Conservation (phyloP, 2,329 filamentous ascomycete species). For the Microthyrium microscopicum region DNA sequence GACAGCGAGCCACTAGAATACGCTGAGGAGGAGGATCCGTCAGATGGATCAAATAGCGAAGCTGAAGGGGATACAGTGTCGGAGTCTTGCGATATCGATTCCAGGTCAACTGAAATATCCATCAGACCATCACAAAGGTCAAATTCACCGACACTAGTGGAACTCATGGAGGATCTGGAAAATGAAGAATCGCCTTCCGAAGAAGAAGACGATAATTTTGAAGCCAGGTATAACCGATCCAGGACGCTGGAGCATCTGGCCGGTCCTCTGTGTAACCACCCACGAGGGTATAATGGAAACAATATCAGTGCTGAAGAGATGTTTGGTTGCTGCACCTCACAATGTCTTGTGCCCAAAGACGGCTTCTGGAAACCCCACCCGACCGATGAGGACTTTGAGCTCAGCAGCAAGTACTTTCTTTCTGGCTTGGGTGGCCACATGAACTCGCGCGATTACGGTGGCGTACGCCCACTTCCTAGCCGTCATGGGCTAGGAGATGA, state of each 20-base stretch:
- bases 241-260: not conserved
- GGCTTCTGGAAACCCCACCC: not conserved
- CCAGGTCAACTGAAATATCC: too few species aligned
- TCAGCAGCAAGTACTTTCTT: not conserved
- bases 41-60: conserved; percentile 1
- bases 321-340: not conserved
- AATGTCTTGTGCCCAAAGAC: not conserved
- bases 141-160: too few species aligned
- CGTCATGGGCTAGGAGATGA: not conserved
- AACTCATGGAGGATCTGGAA: too few species aligned
- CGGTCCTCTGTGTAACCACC: not conserved
- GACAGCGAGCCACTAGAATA: not conserved
- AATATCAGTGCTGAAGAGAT: not conserved
- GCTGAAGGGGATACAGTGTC: too few species aligned
- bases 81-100: too few species aligned
- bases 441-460: not conserved
- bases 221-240: not conserved
- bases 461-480: not conserved
- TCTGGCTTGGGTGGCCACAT: not conserved
- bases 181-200: not conserved
- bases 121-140: too few species aligned
- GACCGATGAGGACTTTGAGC: not conserved
- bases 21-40: not conserved
- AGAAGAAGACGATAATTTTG: not conserved
- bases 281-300: not conserved